Percentiles rank a stretch among this genome's conserved stretches.
Conservation (phyloP, 345 rosid species). For the Citrus inodora region DNA sequence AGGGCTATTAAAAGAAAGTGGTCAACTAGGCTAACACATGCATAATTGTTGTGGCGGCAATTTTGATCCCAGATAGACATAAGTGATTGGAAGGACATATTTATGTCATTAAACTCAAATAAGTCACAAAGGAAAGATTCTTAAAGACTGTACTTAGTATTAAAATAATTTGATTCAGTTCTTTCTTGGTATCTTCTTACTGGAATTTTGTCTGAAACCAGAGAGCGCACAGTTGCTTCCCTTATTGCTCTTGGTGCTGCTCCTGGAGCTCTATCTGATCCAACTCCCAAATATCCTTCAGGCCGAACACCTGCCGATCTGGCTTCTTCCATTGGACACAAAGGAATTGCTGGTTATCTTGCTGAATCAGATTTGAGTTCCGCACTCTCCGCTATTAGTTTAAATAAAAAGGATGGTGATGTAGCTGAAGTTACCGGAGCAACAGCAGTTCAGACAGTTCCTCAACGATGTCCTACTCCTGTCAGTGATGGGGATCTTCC, state of each 20-base stretch:
- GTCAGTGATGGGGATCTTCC: slow-evolving; percentile 30
- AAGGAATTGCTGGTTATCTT: slow-evolving; percentile 93
- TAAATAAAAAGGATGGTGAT: slow-evolving; percentile 39
- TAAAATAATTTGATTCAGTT: background rate
- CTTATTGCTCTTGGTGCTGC: slow-evolving; percentile 78
- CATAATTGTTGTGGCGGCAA: background rate
- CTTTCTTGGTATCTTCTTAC: slow-evolving; percentile 5
- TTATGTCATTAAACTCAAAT: background rate
- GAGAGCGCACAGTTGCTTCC: slow-evolving; percentile 72
- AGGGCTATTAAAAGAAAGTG: background rate
- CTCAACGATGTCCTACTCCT: slow-evolving; percentile 35
- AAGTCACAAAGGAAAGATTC: background rate
- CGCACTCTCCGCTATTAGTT: slow-evolving; percentile 51
- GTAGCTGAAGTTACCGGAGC: slow-evolving; percentile 21
- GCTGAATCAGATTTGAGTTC: slow-evolving; percentile 70
- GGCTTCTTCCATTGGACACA: slow-evolving; percentile 80
- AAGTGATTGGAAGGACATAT: background rate
- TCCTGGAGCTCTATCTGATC: slow-evolving; percentile 79
- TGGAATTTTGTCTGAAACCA: slow-evolving; percentile 32
- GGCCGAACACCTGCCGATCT: slow-evolving; percentile 73
- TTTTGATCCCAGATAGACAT: background rate
- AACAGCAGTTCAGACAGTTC: slow-evolving; percentile 12
- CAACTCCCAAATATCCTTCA: slow-evolving; percentile 58
- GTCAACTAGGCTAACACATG: background rate
- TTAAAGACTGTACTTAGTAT: background rate